Evolutionary conservation across 2,329 filamentous ascomycete genomes (phyloP), one percentile per base, ranked within the genome.

Genomic region (Fusarium fujikuroi): DNA sequence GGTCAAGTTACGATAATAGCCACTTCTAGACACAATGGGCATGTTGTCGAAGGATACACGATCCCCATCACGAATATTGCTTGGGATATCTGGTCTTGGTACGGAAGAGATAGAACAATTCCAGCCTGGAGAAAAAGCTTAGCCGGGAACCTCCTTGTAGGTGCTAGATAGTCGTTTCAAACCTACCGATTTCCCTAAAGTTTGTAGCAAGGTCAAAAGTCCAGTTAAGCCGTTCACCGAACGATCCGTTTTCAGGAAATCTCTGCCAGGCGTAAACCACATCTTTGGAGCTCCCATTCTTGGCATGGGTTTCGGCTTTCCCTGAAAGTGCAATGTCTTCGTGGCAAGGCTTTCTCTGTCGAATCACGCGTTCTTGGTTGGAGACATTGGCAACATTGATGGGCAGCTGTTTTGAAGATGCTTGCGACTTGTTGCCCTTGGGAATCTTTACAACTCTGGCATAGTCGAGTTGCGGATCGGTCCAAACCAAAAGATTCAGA

Each of bases 181-280:
- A 71, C 83, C 69, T 81, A 87, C 89, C 89, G 34, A 86, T 83
- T 44, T 88, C 85, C 42, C 90, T 85, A 72, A 90, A 87, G 59
- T 86, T 87, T 36, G 83, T 81, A 19, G 85, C 80, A n/a, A 92
- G 82, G 72, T 91, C 89, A 21, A 85, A 75, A 2, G 85, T 81
- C 90, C 90, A 92, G 71, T 81, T 81, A 12, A 91, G 78, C 16
- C 90, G 85, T 44, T 86, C 79, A 30, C 76, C 58, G 50, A 90
- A 86, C 1, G 86, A 78, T 3, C 80, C 86, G 7, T 86, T 78
- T 8, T 83, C 82, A 1, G 90, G 90, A 71, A 87, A 92, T 2
- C 84, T 80, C 77, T 92, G 86, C 90, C 90, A 92, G 75, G 87
- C 86, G 63, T 90, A 91, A 64, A 88, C 84, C 50, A 82, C 81